Evolutionary conservation across 2,329 filamentous ascomycete genomes (phyloP).

Genomic region (Fusarium oxysporum): DNA sequence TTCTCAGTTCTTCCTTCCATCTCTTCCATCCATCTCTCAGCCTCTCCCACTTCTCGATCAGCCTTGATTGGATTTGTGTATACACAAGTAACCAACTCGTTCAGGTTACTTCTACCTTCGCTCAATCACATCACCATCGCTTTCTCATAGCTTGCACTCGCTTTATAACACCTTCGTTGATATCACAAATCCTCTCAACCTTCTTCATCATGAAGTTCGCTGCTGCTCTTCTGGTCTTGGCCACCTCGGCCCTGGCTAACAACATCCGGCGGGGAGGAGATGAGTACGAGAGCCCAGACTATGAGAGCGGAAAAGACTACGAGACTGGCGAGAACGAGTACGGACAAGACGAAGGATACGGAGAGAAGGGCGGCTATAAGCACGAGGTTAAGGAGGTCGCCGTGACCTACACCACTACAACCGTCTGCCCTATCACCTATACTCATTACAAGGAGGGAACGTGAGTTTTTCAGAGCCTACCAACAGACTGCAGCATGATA

Average conservation of each 20-base stretch:
- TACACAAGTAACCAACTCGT: constrained; percentile 46
- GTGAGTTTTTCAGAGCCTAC: constrained; percentile 47
- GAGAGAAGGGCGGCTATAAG: background rate
- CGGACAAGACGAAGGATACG: constrained; percentile 16
- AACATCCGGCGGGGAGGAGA: constrained; percentile 38
- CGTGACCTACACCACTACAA: constrained; percentile 56
- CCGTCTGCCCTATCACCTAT: constrained; percentile 59
- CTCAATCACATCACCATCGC: constrained; percentile 34
- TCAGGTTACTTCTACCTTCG: constrained; percentile 49
- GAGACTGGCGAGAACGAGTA: constrained; percentile 20
- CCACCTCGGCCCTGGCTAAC: constrained; percentile 41
- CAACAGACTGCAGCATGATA: constrained; percentile 6
- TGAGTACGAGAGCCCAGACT: constrained; percentile 24
- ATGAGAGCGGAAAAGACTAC: constrained; percentile 16
- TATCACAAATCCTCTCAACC: constrained; percentile 10
- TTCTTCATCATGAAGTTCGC: constrained; percentile 44
- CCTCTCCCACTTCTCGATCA: constrained; percentile 28
- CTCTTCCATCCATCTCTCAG: constrained; percentile 29
- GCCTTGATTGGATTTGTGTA: constrained; percentile 18
- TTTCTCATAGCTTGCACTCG: constrained; percentile 37
- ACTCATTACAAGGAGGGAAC: constrained; percentile 55
- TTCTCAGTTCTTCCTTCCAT: constrained; percentile 20
- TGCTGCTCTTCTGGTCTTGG: constrained; percentile 41
- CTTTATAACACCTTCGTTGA: constrained; percentile 34
- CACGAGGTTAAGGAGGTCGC: constrained; percentile 36